Evolutionary conservation across 2,329 filamentous ascomycete genomes (phyloP), one percentile per base, ranked within the genome.

Genomic region (Talaromyces marneffei): DNA sequence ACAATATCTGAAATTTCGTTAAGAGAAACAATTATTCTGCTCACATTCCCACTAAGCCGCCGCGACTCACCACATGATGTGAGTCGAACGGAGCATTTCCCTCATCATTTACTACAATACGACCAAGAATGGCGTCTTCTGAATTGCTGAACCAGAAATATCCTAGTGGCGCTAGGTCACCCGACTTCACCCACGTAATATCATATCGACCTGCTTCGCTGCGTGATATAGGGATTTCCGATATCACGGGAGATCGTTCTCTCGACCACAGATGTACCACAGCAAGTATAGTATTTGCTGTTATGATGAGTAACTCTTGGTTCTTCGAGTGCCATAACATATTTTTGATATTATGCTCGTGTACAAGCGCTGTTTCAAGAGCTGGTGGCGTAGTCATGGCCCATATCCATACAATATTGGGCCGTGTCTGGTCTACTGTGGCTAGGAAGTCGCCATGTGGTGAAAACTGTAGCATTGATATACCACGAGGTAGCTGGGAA

Each of bases 331-430:
- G 74, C 78, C 78, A 80, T 10, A 67, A 64, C 16, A 77, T 59
- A 31, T 78, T 72, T 58, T 72, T 72, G 31, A 79, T 72, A 3
- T 71, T 68, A 40, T 77, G 72, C 50, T 78, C 77, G 55, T 79
- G 77, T 18, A 79, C 73, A 1, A 79, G 62, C 4, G 70, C 70
- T n/a, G 76, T 75, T 6, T 68, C 57, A 8, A 77, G 66, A 6
- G 59, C 65, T 2, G 71, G 66, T 0, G 68, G 65, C 3, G 54
- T 60, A 35, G 71, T 67, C 53, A 78, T 54, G 4, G 72, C 71
- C 77, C 78, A 79, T 62, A 80, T 74, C 77, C 78, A 80, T 20
- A 77, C 71, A 18, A 79, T 75, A 59, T 78, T 77, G 14, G 77
- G 74, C 7, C 74, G 70, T 23, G 68, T 67, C n/a, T 75, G 72